Percentiles rank a stretch among this genome's conserved stretches.
Evolutionary conservation across 73 alveolate species (phyloP).

Genomic region (Diophrys appendiculata): DNA sequence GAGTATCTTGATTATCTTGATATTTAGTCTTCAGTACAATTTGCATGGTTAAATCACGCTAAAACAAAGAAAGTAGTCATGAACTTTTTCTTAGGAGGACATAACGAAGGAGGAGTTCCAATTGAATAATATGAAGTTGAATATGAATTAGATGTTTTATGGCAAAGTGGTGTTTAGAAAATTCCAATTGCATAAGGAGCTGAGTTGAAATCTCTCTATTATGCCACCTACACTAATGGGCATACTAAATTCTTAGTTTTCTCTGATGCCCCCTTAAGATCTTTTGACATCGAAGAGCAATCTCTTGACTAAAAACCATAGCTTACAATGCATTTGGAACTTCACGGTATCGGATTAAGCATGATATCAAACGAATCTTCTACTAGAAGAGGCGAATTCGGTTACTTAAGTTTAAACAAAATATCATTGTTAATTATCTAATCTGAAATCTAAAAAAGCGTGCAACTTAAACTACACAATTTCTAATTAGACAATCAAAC

Average conservation of each 20-base stretch:
- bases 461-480: constrained; percentile 35
- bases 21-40: constrained; percentile 12
- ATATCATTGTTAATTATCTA: background rate
- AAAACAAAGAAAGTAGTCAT: constrained; percentile 14
- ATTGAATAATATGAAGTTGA: background rate
- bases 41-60: constrained; percentile 41
- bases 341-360: constrained; percentile 7
- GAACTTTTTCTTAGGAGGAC: constrained; percentile 28
- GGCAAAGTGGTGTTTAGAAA: background rate
- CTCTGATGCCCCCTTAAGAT: constrained; percentile 9
- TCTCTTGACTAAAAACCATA: constrained; percentile 36
- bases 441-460: constrained; percentile 19
- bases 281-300: constrained; percentile 13
- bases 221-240: constrained; percentile 55
- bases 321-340: constrained; percentile 10
- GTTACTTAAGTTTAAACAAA: background rate
- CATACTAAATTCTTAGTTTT: constrained; percentile 38
- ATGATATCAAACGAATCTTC: background rate
- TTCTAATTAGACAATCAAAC: constrained; percentile 51
- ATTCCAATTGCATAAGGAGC: constrained; percentile 17
- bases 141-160: constrained; percentile 30
- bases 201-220: constrained; percentile 3
- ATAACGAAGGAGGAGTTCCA: constrained; percentile 11
- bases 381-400: constrained; percentile 3
- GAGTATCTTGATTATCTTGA: constrained; percentile 39